Evolutionary conservation across 306 rosid species (phyloP).

Genomic region (Medicago arabica): DNA sequence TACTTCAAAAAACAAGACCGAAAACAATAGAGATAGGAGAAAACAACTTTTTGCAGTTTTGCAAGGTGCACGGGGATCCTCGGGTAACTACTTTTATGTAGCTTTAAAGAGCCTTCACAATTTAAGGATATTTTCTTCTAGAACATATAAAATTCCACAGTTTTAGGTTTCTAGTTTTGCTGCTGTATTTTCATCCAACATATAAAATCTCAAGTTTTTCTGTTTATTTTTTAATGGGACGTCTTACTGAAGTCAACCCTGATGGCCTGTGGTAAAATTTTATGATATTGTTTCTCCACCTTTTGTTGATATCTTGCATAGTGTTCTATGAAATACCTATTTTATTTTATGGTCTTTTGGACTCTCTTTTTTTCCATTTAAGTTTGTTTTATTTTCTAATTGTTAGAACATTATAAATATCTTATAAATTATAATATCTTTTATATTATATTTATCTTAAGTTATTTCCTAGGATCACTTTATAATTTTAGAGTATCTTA

Average conservation of each 20-base stretch:
- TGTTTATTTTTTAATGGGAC: slow-evolving; percentile 9
- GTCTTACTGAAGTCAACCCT: slow-evolving; percentile 3
- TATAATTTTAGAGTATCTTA: too few species aligned
- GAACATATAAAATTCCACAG: slow-evolving; percentile 10
- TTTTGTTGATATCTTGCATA: slow-evolving; percentile 26
- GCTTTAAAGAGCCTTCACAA: not conserved
- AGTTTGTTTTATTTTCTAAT: not conserved
- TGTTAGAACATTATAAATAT: too few species aligned
- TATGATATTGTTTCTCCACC: slow-evolving; percentile 1
- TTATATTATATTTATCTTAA: too few species aligned
- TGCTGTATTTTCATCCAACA: not conserved
- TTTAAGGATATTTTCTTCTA: slow-evolving; percentile 24
- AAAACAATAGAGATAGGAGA: slow-evolving; percentile 83
- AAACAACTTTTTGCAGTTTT: slow-evolving; percentile 94
- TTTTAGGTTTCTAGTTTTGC: slow-evolving; percentile 20
- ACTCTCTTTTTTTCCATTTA: not conserved
- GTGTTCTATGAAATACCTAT: not conserved
- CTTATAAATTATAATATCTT: too few species aligned
- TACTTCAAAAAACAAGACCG: slow-evolving; percentile 69
- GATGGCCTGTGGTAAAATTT: slow-evolving; percentile 9
- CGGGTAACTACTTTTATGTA: slow-evolving; percentile 65
- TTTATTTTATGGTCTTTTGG: not conserved
- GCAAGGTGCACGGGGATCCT: slow-evolving; percentile 96
- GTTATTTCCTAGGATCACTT: too few species aligned
- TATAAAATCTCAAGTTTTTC: slow-evolving; percentile 20